phyloP scores from a whole-genome alignment of 768 basidiomycete genomes.

The Collybiopsis luxurians region DNA sequence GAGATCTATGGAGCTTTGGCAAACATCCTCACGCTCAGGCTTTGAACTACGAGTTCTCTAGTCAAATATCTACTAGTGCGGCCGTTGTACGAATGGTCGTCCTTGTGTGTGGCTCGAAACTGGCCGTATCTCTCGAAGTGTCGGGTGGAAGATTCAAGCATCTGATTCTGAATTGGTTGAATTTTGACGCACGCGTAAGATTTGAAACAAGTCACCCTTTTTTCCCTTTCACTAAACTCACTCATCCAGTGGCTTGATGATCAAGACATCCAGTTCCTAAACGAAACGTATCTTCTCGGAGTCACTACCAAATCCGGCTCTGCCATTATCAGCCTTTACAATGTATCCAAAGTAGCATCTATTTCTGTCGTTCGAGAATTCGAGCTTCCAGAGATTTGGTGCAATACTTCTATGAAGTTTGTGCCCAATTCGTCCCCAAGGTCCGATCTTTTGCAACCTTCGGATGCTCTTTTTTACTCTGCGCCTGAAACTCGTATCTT shows the following conservation, averaged over 20 bases:
- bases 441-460: conserved; percentile 29
- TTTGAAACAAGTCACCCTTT: neutral
- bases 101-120: conserved; percentile 40
- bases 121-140: conserved; percentile 42
- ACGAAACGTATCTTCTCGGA: conserved; percentile 41
- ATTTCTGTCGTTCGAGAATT: conserved; percentile 47
- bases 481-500: conserved; percentile 52
- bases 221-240: conserved; percentile 4
- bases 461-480: conserved; percentile 53
- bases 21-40: conserved; percentile 46
- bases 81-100: conserved; percentile 31
- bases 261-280: conserved; percentile 44
- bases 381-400: conserved; percentile 56
- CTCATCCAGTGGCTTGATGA: conserved; percentile 46
- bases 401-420: conserved; percentile 42
- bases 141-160: conserved; percentile 38
- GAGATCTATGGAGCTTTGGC: conserved; percentile 53
- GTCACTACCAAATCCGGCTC: conserved; percentile 33
- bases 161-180: conserved; percentile 49
- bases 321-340: conserved; percentile 43
- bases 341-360: conserved; percentile 40
- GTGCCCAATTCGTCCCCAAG: conserved; percentile 44
- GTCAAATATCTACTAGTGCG: conserved; percentile 29
- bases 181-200: conserved; percentile 42
- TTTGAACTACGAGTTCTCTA: conserved; percentile 39